Conservation (phyloP, 2,329 filamentous ascomycete species). For the Calonectria pauciramosa region DNA sequence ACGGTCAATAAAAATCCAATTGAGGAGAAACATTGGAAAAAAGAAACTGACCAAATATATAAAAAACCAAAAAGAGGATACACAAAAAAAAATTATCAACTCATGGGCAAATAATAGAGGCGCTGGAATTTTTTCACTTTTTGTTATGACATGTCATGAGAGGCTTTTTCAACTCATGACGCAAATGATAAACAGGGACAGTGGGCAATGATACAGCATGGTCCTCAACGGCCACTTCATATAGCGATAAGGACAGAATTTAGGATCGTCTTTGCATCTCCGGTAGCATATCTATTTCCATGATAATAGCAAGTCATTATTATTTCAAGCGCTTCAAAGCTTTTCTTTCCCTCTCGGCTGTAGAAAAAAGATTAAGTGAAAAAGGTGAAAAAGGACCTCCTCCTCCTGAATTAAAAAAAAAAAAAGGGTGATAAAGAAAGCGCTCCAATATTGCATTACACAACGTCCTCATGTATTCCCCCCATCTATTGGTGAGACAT, state of each 20-base stretch:
- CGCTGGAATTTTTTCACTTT: conserved; percentile 24
- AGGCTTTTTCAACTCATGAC: conserved; percentile 28
- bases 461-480: background rate
- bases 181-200: conserved; percentile 31
- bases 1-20: conserved; percentile 32
- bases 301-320: conserved; percentile 39
- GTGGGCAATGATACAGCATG: conserved; percentile 18
- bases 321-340: conserved; percentile 15
- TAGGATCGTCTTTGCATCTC: conserved; percentile 32
- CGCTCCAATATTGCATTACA: background rate
- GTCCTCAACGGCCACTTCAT: conserved; percentile 33
- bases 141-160: conserved; percentile 39
- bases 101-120: conserved; percentile 9
- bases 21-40: background rate
- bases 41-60: too few relatives aligned
- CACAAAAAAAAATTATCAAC: background rate
- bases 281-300: conserved; percentile 34
- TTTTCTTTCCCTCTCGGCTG: conserved; percentile 1
- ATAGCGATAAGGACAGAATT: conserved; percentile 33
- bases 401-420: background rate
- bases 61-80: background rate
- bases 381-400: background rate
- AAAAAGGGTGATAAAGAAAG: background rate
- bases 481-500: conserved; percentile 17
- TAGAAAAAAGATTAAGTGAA: background rate